Base-by-base conservation (phyloP, 1,284 basidiomycete species). In the Heliocybe sulcata region DNA sequence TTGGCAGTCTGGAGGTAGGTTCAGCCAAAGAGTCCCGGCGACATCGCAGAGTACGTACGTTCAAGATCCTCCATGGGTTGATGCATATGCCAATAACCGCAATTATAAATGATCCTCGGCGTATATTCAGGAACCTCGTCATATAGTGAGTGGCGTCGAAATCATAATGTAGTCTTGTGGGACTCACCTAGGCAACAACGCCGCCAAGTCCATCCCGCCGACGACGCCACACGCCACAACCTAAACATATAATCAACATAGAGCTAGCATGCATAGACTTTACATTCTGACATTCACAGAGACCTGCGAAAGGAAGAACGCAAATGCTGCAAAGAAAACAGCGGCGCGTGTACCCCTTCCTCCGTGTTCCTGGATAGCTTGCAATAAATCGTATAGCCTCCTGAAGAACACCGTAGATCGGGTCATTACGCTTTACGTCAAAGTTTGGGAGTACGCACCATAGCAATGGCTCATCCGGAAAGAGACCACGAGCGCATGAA, bases 241-340 rank as follows among this genome's bases (percentile, higher is more conserved):
- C 63, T 68, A 45, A 2, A 20, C 25, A 45, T 19, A 14, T 4
- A 16, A 16, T 3, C 48, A 1, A 16, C 23, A 52, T 45, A 27
- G 27, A 23, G 23, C 25, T 2, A 49, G 25, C 16, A 22, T 19
- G 20, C 42, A 14, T n/a, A 23, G 19, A 14, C 8, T 12, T 38
- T 8, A 8, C 48, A 61, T 59, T 9, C 38, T 42, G n/a, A 69
- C 64, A 35, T 64, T 68, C 0, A 66, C 64, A 25, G 61, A 67
- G 10, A 68, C 31, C 55, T 67, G 65, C 1, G 66, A 64, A 19
- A 67, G 49, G 45, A 69, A 64, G 55, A 68, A 67, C 1, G 67
- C 63, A 55, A 65, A 64, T 25, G 63, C 62, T n/a, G 65, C 66
- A 50, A 69, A 69, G 56, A 69, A 69, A 1, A 68, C 66, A 1